These are phyloP conservation scores for Petunia secreta DNA, from an alignment of 257 asterid genomes.

Conservation along the genomic window DNA sequence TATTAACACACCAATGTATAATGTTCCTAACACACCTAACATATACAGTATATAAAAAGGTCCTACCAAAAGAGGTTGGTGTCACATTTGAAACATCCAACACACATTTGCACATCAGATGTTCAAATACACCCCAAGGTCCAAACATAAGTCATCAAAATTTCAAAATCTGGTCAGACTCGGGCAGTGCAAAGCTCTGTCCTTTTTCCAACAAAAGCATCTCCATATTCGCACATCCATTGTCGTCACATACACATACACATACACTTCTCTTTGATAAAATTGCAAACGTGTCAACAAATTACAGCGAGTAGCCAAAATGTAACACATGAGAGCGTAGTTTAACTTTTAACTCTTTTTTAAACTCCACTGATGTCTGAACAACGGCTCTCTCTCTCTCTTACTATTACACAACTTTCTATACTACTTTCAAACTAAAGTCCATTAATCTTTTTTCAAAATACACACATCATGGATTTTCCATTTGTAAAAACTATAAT, in stretches of 20 bases:
- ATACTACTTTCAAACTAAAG: slow-evolving; percentile 43
- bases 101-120: background rate
- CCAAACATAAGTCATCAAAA: background rate
- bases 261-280: background rate
- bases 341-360: background rate
- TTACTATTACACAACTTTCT: slow-evolving; percentile 46
- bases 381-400: slow-evolving; percentile 49
- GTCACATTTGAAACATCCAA: background rate
- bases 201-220: slow-evolving; percentile 38
- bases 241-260: background rate
- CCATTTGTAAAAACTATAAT: slow-evolving; percentile 49
- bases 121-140: background rate
- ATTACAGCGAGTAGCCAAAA: slow-evolving; percentile 4
- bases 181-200: slow-evolving; percentile 61
- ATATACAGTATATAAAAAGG: background rate
- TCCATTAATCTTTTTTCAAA: slow-evolving; percentile 34
- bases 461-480: slow-evolving; percentile 40
- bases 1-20: too few species aligned
- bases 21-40: background rate
- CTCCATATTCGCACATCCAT: background rate
- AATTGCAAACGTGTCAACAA: slow-evolving; percentile 6
- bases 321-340: slow-evolving; percentile 13
- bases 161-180: slow-evolving; percentile 39
- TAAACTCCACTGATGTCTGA: slow-evolving; percentile 27
- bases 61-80: background rate